Conservation (phyloP, 495 filamentous ascomycete genomes). For the Aspergillus sparsus region DNA sequence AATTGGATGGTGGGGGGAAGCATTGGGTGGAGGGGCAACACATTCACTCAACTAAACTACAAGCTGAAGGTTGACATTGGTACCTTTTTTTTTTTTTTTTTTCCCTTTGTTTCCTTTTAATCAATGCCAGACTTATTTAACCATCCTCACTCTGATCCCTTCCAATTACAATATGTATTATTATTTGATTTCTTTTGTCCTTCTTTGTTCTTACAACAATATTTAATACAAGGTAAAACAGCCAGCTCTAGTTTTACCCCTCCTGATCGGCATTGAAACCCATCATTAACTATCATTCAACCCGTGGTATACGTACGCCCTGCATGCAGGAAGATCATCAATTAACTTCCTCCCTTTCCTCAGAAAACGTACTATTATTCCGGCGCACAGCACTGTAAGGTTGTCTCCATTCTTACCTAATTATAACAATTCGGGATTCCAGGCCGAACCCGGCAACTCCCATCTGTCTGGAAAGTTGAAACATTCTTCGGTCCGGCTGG, state of each 20-base stretch:
- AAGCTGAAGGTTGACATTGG: neutral
- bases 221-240: neutral
- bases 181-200: too few species aligned
- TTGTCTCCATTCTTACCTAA: neutral
- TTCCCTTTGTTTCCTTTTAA: neutral
- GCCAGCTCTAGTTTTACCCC: neutral
- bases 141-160: neutral
- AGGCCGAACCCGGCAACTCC: neutral
- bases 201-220: too few species aligned
- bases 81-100: too few species aligned
- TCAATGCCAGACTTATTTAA: neutral
- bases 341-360: neutral
- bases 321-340: slow-evolving; percentile 1
- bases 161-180: too few species aligned
- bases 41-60: neutral
- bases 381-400: neutral
- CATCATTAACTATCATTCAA: neutral
- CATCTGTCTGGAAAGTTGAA: neutral
- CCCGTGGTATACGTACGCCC: neutral
- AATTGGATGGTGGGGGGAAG: slow-evolving; percentile 11
- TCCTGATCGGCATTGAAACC: slow-evolving; percentile 1
- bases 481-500: slow-evolving; percentile 1
- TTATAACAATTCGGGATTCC: neutral
- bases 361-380: neutral
- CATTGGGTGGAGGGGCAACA: slow-evolving; percentile 4